Conservation (phyloP, 371 early-diverging fungal genomes). For the Lichtheimia ornata region DNA sequence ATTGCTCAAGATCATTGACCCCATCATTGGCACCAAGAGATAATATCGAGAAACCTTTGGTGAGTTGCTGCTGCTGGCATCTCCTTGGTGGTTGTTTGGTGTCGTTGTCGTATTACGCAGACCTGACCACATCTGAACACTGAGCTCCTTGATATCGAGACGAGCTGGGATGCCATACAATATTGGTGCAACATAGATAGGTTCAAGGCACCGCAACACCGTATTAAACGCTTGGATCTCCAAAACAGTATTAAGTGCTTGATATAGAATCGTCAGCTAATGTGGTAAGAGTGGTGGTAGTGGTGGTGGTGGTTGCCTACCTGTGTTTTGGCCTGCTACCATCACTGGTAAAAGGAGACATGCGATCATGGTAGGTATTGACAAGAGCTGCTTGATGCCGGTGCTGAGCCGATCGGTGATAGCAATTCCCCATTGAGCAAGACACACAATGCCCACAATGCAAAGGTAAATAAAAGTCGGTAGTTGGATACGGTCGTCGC, state of each 20-base stretch:
- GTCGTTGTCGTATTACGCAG: conserved; percentile 17
- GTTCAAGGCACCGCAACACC: conserved; percentile 25
- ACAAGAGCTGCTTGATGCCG: conserved; percentile 25
- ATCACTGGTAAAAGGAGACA: conserved; percentile 27
- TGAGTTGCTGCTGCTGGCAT: background rate
- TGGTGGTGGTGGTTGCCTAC: background rate
- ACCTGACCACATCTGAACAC: conserved; percentile 31
- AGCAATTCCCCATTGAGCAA: conserved; percentile 6
- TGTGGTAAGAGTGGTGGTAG: too few relatives aligned
- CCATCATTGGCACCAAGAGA: conserved; percentile 18
- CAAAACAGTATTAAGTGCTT: conserved; percentile 24
- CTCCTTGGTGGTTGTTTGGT: conserved; percentile 15
- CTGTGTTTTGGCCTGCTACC: conserved; percentile 15
- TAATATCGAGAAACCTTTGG: background rate
- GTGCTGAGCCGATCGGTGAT: background rate
- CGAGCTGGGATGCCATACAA: conserved; percentile 20
- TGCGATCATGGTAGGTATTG: conserved; percentile 25
- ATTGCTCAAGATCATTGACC: conserved; percentile 17
- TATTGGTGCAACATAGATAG: conserved; percentile 28
- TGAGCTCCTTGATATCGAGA: conserved; percentile 13
- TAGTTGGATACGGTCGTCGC: background rate
- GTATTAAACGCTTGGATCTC: conserved; percentile 22
- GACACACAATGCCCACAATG: conserved; percentile 10
- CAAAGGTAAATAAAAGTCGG: conserved; percentile 1
- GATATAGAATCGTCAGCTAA: background rate